Evolutionary conservation across 352 stramenopile species (phyloP), one percentile per base, ranked within the genome.

Genomic region (Elongisporangium senticosum): DNA sequence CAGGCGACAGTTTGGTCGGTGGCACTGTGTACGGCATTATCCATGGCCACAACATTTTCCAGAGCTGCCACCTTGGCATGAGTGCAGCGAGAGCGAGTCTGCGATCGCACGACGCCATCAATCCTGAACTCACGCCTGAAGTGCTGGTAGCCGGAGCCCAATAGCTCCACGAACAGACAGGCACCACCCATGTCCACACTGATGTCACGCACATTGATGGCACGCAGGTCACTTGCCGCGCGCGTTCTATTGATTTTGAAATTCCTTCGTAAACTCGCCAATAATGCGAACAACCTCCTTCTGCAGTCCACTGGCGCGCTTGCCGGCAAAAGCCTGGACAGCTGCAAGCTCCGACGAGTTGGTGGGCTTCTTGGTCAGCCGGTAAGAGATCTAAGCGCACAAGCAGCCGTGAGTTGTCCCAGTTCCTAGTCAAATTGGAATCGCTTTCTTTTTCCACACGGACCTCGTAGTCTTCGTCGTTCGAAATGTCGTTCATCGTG

Each of bases 391-490:
- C 80, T 90, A 58, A 33, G 60, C 49, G 43, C 23, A 48, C 26
- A 33, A 19, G 6, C 10, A 17, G 10, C 33, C 8, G 33, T 43
- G 8, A 43, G 33, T 43, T 43, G 10, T 4, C 33, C 15, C 33
- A 43, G 33, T 17, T 43, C 33, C 33, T 5, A 17, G 33, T 4
- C 33, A 6, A 43, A 17, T 17, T 43, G 33, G 11, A 3, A 43
- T 43, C 28, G 28, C 28, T 39, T 6, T 13, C 51, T n/a, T n/a
- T 26, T 5, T 26, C 23, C 17, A 59, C 7, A 59, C 58, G 20
- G 72, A 92, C 82, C 71, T 96, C 87, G 55, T 90, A 92, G 53
- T 96, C 83, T 49, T 83, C 83, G 58, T 97, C 87, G 63, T 91
- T 93, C 24, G 75, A 89, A 64, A 96, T 90, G 58, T 97, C 89